A percentile compares a stretch with the other conserved stretches of the same genome.
These are phyloP conservation scores for Lignosus rhinocerotis DNA, from an alignment of 1,284 basidiomycete genomes.

Conservation along the genomic window DNA sequence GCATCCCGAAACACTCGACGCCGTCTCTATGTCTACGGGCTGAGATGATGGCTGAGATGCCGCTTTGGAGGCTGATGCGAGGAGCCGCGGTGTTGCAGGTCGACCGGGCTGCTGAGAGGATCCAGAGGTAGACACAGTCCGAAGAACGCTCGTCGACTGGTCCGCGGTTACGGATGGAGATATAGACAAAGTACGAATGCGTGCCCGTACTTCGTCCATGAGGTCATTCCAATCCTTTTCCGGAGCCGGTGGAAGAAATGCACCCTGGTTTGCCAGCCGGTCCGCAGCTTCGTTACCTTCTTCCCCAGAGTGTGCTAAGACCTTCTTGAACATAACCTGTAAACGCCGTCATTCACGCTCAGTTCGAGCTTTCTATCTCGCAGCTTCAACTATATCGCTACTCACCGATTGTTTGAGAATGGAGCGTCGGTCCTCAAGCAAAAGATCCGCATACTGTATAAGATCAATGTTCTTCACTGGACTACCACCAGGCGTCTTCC, in stretches of 20 bases:
- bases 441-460: constrained; percentile 60
- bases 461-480: constrained; percentile 68
- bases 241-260: constrained; percentile 35
- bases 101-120: background rate
- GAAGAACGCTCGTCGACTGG: background rate
- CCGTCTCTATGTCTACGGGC: background rate
- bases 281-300: constrained; percentile 83
- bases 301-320: constrained; percentile 70
- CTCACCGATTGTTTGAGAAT: constrained; percentile 42
- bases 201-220: constrained; percentile 1
- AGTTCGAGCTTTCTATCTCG: too few species aligned
- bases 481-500: constrained; percentile 44
- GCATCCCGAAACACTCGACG: background rate
- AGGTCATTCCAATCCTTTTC: constrained; percentile 59
- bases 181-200: background rate
- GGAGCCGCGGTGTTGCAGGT: background rate
- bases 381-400: background rate
- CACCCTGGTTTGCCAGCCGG: constrained; percentile 59
- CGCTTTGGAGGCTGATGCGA: background rate
- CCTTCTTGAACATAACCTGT: constrained; percentile 56
- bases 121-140: background rate
- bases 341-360: background rate
- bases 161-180: background rate
- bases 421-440: constrained; percentile 47
- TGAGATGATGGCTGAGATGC: background rate